Evolutionary conservation across 164 flowering plant genomes (phyloP), one percentile per base, ranked within the genome.

Genomic region (Brasenia schreberi): DNA sequence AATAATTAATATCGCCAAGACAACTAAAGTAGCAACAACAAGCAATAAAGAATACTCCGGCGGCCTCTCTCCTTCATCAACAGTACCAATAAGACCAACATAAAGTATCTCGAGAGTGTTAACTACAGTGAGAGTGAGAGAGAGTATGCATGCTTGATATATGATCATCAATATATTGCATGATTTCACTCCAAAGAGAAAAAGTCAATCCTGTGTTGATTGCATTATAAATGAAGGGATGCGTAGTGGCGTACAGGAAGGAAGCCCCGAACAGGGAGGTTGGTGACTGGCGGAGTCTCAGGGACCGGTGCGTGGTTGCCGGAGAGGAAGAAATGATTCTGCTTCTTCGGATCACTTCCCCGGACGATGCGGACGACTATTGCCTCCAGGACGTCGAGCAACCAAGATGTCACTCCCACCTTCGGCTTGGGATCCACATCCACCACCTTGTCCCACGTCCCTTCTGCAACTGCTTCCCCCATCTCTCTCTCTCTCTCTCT

Each of bases 241-340:
- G 16, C 12, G 12, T 2, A 56, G 59, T 56, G 16, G n/a, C 63
- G 19, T n/a, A 86, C 95, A 56, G 97, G 98, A 12, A 93, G 87
- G 42, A 70, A 65, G 39, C 98, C 98, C 59, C 61, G 74, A 68
- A 93, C 82, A 6, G 75, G 72, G 43, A 93, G 88, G 71, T 90
- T 76, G 7, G 71, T 63, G 68, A 69, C 71, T 12, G 98, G 98
- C 43, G 97, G 92, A 43, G 96, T 88, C 71, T 93, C 98, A 5
- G 52, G 42, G 43, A 79, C 84, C 0, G 98, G 98, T 68, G 92
- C 94, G 67, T 83, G 90, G 72, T 88, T 89, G 0, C 98, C 94
- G 23, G 87, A 65, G 33, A 90, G 83, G 68, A 79, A 93, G 63
- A 81, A 86, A 0, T 72, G 88, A 64, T 96, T 86, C 67, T 72